A percentile compares a stretch with the other conserved stretches of the same genome.
Evolutionary conservation across 768 basidiomycete genomes (phyloP).

Genomic region (Lentinula boryana): DNA sequence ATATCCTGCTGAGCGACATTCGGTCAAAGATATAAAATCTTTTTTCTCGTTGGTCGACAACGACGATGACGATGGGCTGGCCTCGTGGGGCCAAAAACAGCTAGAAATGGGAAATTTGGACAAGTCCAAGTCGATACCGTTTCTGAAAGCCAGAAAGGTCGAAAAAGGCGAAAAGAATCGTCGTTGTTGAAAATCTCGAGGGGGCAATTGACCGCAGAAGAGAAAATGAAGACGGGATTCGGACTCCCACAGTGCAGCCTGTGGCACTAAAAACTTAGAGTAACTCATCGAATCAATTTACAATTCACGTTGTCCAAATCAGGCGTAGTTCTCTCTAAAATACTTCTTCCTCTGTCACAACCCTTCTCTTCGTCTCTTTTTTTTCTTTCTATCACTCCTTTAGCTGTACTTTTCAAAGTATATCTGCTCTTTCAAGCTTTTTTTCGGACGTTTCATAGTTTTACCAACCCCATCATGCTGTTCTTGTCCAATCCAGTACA

Average conservation of each 20-base stretch:
- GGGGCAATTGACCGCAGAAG: not conserved
- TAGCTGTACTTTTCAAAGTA: not conserved
- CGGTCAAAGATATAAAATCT: not conserved
- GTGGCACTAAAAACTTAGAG: slow-evolving; percentile 7
- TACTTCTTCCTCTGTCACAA: not conserved
- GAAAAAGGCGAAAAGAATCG: not conserved
- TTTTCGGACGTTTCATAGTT: not conserved
- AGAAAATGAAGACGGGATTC: slow-evolving; percentile 1
- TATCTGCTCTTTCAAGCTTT: not conserved
- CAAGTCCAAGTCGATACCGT: not conserved
- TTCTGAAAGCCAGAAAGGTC: not conserved
- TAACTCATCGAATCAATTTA: slow-evolving; percentile 1
- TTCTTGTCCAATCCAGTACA: not conserved
- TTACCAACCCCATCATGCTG: not conserved
- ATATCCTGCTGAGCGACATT: slow-evolving; percentile 77
- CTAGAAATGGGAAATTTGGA: slow-evolving; percentile 17
- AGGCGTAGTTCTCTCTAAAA: not conserved
- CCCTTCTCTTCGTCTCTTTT: not conserved
- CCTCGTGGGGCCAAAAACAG: slow-evolving; percentile 32
- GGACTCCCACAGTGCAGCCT: slow-evolving; percentile 6
- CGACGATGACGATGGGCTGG: slow-evolving; percentile 6
- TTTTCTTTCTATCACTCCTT: not conserved
- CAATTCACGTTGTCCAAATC: not conserved
- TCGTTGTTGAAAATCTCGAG: not conserved
- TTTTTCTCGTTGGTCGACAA: slow-evolving; percentile 1